A percentile compares a stretch with the other conserved stretches of the same genome.
phyloP scores from a whole-genome alignment of 306 rosid genomes.

The Cercis canadensis region DNA sequence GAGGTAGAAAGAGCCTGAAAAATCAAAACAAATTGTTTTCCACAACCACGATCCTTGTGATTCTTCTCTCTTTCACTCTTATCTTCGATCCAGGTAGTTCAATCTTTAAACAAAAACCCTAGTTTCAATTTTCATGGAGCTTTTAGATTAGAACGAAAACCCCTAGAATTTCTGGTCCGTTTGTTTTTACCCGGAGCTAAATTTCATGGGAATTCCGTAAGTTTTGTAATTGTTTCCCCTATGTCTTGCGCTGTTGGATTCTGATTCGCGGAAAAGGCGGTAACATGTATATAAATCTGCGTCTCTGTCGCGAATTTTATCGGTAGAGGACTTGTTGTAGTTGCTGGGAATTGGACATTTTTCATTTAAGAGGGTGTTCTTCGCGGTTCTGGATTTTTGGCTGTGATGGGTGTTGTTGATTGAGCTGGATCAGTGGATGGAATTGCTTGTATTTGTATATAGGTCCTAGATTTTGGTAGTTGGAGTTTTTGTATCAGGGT shows the following conservation, averaged over 20 bases:
- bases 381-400: slow-evolving; percentile 36
- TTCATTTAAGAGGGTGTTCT: slow-evolving; percentile 39
- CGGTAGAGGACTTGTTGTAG: slow-evolving; percentile 40
- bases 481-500: slow-evolving; percentile 36
- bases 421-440: slow-evolving; percentile 60
- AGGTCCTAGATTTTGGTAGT: slow-evolving; percentile 39
- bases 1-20: slow-evolving; percentile 10
- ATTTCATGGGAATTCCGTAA: slow-evolving; percentile 28
- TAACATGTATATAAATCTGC: slow-evolving; percentile 39
- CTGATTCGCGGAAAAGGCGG: slow-evolving; percentile 43
- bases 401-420: slow-evolving; percentile 44
- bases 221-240: slow-evolving; percentile 28
- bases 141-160: slow-evolving; percentile 45
- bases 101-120: slow-evolving; percentile 52
- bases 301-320: slow-evolving; percentile 33
- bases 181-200: slow-evolving; percentile 37
- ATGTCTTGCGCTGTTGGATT: slow-evolving; percentile 7
- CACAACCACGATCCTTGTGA: slow-evolving; percentile 3
- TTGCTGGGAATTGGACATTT: slow-evolving; percentile 32
- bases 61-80: slow-evolving; percentile 28
- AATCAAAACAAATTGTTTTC: slow-evolving; percentile 35
- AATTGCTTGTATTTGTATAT: slow-evolving; percentile 37
- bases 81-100: slow-evolving; percentile 54
- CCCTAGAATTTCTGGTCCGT: slow-evolving; percentile 46
- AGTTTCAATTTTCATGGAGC: slow-evolving; percentile 41